Conservation (phyloP, 139 green algal genomes). For the Auxenochlorella pyrenoidosa region DNA sequence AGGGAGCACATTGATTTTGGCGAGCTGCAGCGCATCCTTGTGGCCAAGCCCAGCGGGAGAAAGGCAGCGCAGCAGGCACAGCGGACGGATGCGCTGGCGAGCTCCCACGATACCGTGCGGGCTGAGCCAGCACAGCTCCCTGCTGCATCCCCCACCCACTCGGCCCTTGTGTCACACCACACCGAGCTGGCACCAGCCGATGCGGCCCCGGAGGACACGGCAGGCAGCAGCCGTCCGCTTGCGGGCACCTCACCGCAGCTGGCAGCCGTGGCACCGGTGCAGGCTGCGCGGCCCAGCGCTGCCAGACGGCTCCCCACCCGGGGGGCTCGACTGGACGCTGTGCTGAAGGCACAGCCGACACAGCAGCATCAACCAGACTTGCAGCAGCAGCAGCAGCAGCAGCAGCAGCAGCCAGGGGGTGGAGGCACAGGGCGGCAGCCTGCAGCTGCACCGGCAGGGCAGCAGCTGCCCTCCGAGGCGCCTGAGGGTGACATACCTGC, state of each 20-base stretch:
- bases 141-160: not conserved
- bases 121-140: too few species aligned
- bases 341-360: not conserved
- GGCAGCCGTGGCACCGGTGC: not conserved
- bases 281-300: not conserved
- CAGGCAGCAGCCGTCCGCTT: not conserved
- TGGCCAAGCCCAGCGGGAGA: not conserved
- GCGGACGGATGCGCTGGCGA: not conserved
- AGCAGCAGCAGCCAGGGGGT: too few species aligned
- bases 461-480: too few species aligned
- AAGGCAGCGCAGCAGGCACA: not conserved
- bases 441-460: too few species aligned
- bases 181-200: conserved; percentile 9
- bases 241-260: not conserved
- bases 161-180: conserved; percentile 16
- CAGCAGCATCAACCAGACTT: not conserved
- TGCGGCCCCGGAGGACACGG: not conserved
- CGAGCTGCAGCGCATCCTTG: conserved; percentile 19
- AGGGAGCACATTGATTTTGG: not conserved
- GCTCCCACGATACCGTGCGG: not conserved
- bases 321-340: not conserved
- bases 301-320: not conserved
- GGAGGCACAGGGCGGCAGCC: too few species aligned
- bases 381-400: not conserved
- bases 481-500: too few species aligned